A percentile compares a stretch with the other conserved stretches of the same genome.
phyloP scores from a whole-genome alignment of 805 yeast species.

The Cephaloascus albidus region DNA sequence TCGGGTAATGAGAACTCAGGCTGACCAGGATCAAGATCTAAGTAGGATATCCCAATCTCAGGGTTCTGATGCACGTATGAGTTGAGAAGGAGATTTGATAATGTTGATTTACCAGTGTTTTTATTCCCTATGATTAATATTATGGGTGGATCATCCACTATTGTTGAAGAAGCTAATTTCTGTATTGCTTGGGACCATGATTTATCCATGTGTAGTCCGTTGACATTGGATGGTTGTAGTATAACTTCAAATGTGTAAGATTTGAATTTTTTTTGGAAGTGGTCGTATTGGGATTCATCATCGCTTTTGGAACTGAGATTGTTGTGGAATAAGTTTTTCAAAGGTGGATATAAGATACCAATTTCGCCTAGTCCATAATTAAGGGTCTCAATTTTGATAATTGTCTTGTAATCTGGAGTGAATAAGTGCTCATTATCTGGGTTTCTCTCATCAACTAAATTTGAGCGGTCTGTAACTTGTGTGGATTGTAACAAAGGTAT shows the following conservation, averaged over 20 bases:
- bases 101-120: slow-evolving; percentile 77
- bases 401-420: slow-evolving; percentile 29
- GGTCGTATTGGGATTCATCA: neutral
- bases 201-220: neutral
- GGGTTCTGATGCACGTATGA: slow-evolving; percentile 20
- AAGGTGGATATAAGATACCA: slow-evolving; percentile 31
- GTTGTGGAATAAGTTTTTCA: slow-evolving; percentile 28
- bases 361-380: slow-evolving; percentile 36
- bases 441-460: slow-evolving; percentile 16
- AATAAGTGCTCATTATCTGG: slow-evolving; percentile 26
- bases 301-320: neutral
- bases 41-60: slow-evolving; percentile 27
- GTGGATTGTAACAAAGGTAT: slow-evolving; percentile 36
- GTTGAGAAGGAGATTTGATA: slow-evolving; percentile 46
- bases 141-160: neutral
- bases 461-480: slow-evolving; percentile 21
- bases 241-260: neutral
- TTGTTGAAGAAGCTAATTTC: neutral
- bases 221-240: neutral
- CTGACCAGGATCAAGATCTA: slow-evolving; percentile 89
- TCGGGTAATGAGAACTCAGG: slow-evolving; percentile 72
- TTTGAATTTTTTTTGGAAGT: neutral
- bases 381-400: slow-evolving; percentile 12
- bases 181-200: neutral
- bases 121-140: slow-evolving; percentile 53